phyloP scores from a whole-genome alignment of 768 basidiomycete genomes.

The Pleurotus citrinopileatus region DNA sequence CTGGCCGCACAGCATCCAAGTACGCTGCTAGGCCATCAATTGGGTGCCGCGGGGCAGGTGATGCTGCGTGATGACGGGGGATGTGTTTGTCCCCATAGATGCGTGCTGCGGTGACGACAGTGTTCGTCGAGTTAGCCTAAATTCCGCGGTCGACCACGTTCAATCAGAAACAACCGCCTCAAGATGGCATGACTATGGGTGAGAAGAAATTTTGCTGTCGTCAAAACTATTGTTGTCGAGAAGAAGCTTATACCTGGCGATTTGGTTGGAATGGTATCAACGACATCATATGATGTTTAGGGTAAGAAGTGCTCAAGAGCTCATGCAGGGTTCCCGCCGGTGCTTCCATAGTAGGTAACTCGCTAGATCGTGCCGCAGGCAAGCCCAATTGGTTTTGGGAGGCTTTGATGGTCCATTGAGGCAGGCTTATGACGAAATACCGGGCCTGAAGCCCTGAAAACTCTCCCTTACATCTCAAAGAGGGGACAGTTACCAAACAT shows the following conservation, averaged over 20 bases:
- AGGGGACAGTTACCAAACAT: not conserved
- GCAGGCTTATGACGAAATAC: conserved; percentile 4
- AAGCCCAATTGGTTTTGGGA: conserved; percentile 2
- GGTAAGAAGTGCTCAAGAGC: not conserved
- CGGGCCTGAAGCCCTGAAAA: conserved; percentile 4
- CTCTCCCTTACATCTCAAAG: not conserved
- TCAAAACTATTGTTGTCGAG: too few relatives aligned
- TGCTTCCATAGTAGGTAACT: conserved; percentile 8
- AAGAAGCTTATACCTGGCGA: too few relatives aligned
- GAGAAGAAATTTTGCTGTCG: not conserved
- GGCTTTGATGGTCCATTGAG: conserved; percentile 1
- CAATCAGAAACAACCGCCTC: too few relatives aligned
- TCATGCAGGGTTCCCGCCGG: conserved; percentile 9
- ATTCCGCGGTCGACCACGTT: not conserved
- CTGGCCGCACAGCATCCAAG: conserved; percentile 9
- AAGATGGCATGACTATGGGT: too few relatives aligned
- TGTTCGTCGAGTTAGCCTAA: not conserved
- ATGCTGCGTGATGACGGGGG: not conserved
- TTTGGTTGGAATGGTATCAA: too few relatives aligned
- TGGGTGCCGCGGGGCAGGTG: conserved; percentile 5
- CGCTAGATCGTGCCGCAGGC: conserved; percentile 10
- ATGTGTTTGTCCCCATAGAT: not conserved
- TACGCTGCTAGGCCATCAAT: not conserved
- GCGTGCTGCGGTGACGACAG: conserved; percentile 7
- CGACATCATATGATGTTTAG: conserved; percentile 2